These are phyloP conservation scores for Cymodocea nodosa DNA, from an alignment of 116 monocot species.

Conservation along the genomic window DNA sequence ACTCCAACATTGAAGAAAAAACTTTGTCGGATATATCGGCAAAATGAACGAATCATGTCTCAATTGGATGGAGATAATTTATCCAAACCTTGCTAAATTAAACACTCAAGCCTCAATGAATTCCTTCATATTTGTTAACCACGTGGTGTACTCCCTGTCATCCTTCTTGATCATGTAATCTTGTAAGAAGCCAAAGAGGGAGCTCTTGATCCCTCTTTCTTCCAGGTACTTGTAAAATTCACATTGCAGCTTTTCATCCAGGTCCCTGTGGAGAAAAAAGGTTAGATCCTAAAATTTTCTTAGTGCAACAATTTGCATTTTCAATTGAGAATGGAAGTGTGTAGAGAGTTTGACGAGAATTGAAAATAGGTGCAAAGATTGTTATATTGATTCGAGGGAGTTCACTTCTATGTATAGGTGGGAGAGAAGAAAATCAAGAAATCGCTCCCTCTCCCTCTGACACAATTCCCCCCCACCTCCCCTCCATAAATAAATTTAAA, in stretches of 20 bases:
- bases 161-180: constrained; percentile 79
- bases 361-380: too few relatives aligned
- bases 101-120: constrained; percentile 45
- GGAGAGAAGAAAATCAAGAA: too few relatives aligned
- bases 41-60: too few relatives aligned
- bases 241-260: constrained; percentile 71
- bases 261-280: constrained; percentile 33
- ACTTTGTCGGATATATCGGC: too few relatives aligned
- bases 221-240: constrained; percentile 55
- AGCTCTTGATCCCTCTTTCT: constrained; percentile 48
- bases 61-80: too few relatives aligned
- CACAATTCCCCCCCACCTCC: too few relatives aligned
- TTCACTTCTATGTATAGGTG: too few relatives aligned
- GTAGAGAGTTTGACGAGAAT: too few relatives aligned
- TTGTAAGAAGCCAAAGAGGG: constrained; percentile 35
- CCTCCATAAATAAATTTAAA: too few relatives aligned
- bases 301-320: not conserved
- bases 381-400: too few relatives aligned
- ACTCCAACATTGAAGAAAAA: too few relatives aligned
- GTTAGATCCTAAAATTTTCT: not conserved
- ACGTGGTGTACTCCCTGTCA: constrained; percentile 60
- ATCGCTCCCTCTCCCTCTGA: too few relatives aligned
- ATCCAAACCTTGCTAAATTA: not conserved
- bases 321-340: not conserved
- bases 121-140: constrained; percentile 64